These are phyloP conservation scores for Juncus inflexus DNA, from an alignment of 176 grass and related monocot species.

Conservation along the genomic window DNA sequence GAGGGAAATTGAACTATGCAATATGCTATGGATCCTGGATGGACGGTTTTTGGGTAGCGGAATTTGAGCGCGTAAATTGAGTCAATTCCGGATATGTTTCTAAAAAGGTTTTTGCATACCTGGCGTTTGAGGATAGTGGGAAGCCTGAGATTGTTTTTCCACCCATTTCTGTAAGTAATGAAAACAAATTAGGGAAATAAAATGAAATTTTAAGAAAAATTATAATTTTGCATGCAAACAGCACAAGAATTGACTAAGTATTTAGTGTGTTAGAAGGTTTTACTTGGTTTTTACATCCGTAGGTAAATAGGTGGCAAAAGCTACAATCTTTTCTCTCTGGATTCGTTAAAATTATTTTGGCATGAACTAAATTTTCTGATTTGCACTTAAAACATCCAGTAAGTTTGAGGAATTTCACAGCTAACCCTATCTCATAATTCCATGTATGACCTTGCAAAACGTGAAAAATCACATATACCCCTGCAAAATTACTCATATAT, in stretches of 20 bases:
- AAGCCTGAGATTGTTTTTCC: conserved; percentile 49
- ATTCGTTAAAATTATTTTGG: no score
- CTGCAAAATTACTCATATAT: no score
- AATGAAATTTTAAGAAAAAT: not conserved
- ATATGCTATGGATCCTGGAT: conserved; percentile 35
- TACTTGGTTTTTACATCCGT: conserved; percentile 2
- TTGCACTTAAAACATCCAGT: no score
- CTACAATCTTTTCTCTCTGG: no score
- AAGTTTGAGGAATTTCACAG: no score
- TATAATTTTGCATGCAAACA: conserved; percentile 13
- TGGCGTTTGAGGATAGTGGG: conserved; percentile 26
- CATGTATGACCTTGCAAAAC: no score
- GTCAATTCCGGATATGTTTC: conserved; percentile 36
- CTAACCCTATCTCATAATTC: no score
- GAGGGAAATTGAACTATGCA: conserved; percentile 59
- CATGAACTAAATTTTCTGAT: no score
- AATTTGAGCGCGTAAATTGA: conserved; percentile 54
- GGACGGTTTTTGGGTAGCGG: no score
- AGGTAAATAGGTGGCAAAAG: no score
- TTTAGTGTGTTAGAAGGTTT: not conserved
- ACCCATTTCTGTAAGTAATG: conserved; percentile 27
- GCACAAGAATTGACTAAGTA: not conserved
- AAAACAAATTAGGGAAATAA: no score
- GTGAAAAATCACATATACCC: no score
- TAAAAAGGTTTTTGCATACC: conserved; percentile 39